Evolutionary conservation across 179 eudicot species (phyloP), one percentile per base, ranked within the genome.

Genomic region (Spinacia oleracea): DNA sequence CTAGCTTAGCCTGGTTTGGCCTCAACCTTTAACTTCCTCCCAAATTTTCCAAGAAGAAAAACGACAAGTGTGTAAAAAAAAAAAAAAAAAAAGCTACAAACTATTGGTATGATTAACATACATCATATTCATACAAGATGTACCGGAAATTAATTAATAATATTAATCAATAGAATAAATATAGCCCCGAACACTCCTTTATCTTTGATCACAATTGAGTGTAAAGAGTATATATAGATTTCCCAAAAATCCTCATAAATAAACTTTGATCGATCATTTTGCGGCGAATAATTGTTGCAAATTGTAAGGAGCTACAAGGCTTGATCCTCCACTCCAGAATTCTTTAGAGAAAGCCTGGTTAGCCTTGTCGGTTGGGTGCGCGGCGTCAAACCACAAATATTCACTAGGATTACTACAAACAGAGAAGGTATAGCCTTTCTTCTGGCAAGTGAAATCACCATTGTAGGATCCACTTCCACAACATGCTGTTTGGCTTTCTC

Each of bases 361-460:
- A 59, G 86, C 86, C 58, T 40, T 81, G 66, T 84, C 82, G 0
- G 84, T 78, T 0, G 86, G 81, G 45, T 84, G 86, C 2, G 84
- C 86, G 2, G 84, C 84, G 27, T 84, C 86, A 23, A 84, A 84
- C 86, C 86, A 84, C 56, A 84, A 50, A 51, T 81, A 45, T 0
- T 75, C 81, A 51, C 38, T 81, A 0, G 86, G 86, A 16, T 84
- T 75, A 66, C 77, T 81, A 23, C 86, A 84, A 1, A 80, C 83
- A 8, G 81, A 21, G 79, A 83, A 83, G 5, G 66, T 73, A 6
- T 27, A 42, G 9, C 56, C 76, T 69, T 80, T 77, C 83, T 83
- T 83, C 51, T 83, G 86, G 62, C 86, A 83, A 27, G 86, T 83
- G 62, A 83, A 83, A 53, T 84, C 86, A 0, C 86, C 86, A 23